phyloP scores from a whole-genome alignment of 108 stramenopile genomes.

The Aurantiochytrium sp. region DNA sequence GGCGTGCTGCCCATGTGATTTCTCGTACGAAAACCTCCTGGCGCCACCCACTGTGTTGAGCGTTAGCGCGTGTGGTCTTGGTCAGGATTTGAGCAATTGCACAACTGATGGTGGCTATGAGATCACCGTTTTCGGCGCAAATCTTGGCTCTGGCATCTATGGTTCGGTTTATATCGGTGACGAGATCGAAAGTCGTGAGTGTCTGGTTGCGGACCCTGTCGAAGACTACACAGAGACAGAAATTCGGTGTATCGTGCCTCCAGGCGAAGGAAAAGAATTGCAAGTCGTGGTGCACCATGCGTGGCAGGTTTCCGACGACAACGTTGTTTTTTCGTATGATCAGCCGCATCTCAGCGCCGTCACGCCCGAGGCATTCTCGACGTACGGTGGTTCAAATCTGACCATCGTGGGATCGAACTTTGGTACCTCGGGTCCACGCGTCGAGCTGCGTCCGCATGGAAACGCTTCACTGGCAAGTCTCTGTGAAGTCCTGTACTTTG shows the following conservation, averaged over 20 bases:
- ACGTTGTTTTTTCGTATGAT: neutral
- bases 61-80: neutral
- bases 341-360: neutral
- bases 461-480: neutral
- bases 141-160: neutral
- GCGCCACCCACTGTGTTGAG: neutral
- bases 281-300: neutral
- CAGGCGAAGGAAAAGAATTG: neutral
- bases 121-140: neutral
- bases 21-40: neutral
- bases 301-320: neutral
- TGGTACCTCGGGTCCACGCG: neutral
- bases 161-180: neutral
- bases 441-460: neutral
- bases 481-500: neutral
- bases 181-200: neutral
- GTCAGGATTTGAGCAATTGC: neutral
- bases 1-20: neutral
- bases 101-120: neutral
- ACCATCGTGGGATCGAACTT: neutral
- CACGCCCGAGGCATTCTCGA: neutral
- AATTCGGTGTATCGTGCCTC: neutral
- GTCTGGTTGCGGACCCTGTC: neutral
- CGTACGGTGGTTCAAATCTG: neutral
- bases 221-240: neutral